A percentile compares a stretch with the other conserved stretches of the same genome.
phyloP scores from a whole-genome alignment of 2,329 filamentous ascomycete species.

The Penicillium sumatraense region DNA sequence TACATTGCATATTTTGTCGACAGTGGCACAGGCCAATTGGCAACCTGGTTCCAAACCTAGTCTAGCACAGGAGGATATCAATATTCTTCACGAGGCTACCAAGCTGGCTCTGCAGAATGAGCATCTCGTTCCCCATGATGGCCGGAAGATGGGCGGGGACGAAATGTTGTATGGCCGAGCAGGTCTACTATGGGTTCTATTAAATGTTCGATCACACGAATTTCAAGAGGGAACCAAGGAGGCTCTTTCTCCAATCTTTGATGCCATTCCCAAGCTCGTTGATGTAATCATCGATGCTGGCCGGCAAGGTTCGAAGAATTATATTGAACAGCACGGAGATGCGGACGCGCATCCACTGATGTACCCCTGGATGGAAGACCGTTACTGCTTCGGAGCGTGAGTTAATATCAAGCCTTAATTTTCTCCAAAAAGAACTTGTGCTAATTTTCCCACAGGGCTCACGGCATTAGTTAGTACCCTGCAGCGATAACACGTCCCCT shows the following conservation, averaged over 20 bases:
- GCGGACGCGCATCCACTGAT: conserved; percentile 43
- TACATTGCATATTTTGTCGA: conserved; percentile 33
- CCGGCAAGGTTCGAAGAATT: conserved; percentile 35
- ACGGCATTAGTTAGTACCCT: conserved; percentile 33
- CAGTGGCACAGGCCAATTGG: conserved; percentile 16
- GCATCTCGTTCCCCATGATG: conserved; percentile 29
- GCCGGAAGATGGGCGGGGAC: conserved; percentile 39
- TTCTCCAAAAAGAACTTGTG: too few species aligned
- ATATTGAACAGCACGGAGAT: conserved; percentile 33
- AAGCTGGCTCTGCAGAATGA: conserved; percentile 36
- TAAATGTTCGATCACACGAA: conserved; percentile 38
- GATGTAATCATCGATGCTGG: conserved; percentile 40
- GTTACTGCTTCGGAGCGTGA: conserved; percentile 45
- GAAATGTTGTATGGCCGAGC: conserved; percentile 46
- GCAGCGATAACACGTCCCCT: too few species aligned
- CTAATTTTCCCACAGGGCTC: too few species aligned
- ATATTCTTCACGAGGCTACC: conserved; percentile 33
- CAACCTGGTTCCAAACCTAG: conserved; percentile 2
- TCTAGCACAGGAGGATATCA: conserved; percentile 34
- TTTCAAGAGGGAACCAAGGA: conserved; percentile 25
- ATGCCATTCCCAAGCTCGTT: conserved; percentile 36
- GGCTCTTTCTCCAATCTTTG: conserved; percentile 30
- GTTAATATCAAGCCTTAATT: conserved; percentile 23
- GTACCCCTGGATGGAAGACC: conserved; percentile 44
- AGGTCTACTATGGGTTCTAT: conserved; percentile 41